Evolutionary conservation across 768 basidiomycete genomes (phyloP).

Genomic region (Hypholoma sublateritium): DNA sequence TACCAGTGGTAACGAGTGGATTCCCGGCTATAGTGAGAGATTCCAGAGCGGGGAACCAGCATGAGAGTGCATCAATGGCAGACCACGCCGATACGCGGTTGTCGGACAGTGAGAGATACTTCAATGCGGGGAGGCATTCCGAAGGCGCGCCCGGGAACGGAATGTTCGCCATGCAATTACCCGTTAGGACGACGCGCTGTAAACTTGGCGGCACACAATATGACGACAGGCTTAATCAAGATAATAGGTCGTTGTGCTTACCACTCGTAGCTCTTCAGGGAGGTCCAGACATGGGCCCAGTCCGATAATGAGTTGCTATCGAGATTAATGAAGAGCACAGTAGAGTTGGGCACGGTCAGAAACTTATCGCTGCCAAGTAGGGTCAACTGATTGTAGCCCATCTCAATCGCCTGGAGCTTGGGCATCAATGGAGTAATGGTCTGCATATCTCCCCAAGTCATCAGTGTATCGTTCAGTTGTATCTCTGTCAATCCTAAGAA

Average conservation of each 20-base stretch:
- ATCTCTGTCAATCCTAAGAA: slow-evolving; percentile 61
- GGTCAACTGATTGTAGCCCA: slow-evolving; percentile 67
- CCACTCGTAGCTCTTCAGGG: slow-evolving; percentile 45
- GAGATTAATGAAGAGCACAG: slow-evolving; percentile 60
- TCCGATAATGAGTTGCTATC: slow-evolving; percentile 63
- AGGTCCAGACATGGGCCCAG: slow-evolving; percentile 52
- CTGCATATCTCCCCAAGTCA: slow-evolving; percentile 69
- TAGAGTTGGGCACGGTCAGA: slow-evolving; percentile 15
- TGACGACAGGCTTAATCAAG: slow-evolving; percentile 17
- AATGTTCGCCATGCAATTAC: slow-evolving; percentile 57
- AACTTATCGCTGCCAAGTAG: slow-evolving; percentile 28
- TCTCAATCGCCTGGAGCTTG: slow-evolving; percentile 53
- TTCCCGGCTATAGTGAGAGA: slow-evolving; percentile 63
- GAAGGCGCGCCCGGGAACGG: slow-evolving; percentile 33
- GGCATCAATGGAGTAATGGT: slow-evolving; percentile 53
- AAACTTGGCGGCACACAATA: slow-evolving; percentile 43
- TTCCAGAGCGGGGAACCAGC: slow-evolving; percentile 70
- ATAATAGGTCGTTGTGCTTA: slow-evolving; percentile 30
- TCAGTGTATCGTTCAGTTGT: slow-evolving; percentile 72
- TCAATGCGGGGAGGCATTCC: slow-evolving; percentile 36
- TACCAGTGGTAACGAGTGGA: slow-evolving; percentile 56
- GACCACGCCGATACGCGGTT: slow-evolving; percentile 62
- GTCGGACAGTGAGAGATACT: slow-evolving; percentile 61
- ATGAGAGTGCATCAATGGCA: slow-evolving; percentile 60
- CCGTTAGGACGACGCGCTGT: slow-evolving; percentile 62